phyloP scores from a whole-genome alignment of 805 yeast species.

The Barnettozyma californica region DNA sequence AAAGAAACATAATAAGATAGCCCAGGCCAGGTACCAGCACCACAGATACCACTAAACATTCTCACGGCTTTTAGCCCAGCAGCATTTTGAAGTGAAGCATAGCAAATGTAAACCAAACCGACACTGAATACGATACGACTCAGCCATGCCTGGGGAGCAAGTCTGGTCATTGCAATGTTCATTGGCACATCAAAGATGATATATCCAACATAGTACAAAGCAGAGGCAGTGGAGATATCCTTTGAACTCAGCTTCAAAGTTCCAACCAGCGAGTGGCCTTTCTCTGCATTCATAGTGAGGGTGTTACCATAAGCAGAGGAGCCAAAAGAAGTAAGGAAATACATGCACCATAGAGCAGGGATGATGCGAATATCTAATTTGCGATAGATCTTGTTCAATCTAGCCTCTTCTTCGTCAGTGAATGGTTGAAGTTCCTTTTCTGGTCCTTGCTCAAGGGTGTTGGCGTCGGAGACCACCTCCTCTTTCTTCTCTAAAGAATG shows the following conservation, averaged over 20 bases:
- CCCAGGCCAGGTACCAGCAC: constrained; percentile 91
- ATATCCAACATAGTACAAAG: constrained; percentile 77
- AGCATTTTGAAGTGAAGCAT: constrained; percentile 50
- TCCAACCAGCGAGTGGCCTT: constrained; percentile 55
- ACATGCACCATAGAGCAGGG: constrained; percentile 77
- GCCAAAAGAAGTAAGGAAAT: constrained; percentile 77
- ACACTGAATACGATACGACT: constrained; percentile 71
- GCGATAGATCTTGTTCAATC: constrained; percentile 51
- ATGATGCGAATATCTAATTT: constrained; percentile 66
- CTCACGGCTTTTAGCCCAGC: constrained; percentile 66
- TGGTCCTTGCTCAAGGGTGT: constrained; percentile 7
- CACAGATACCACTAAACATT: constrained; percentile 67
- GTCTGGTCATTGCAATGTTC: constrained; percentile 78
- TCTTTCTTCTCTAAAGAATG: neutral
- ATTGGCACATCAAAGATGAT: constrained; percentile 84
- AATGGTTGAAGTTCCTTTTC: constrained; percentile 8
- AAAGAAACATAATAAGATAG: constrained; percentile 76
- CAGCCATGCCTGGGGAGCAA: constrained; percentile 83
- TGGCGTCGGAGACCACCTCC: constrained; percentile 1
- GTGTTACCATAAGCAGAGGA: constrained; percentile 72
- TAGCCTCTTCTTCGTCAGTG: constrained; percentile 27
- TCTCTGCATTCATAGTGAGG: constrained; percentile 65
- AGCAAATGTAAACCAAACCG: constrained; percentile 74
- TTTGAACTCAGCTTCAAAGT: constrained; percentile 47
- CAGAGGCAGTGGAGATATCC: constrained; percentile 68